Evolutionary conservation across 2,329 filamentous ascomycete species (phyloP), one percentile per base, ranked within the genome.

Genomic region (Penicillium polonicum): DNA sequence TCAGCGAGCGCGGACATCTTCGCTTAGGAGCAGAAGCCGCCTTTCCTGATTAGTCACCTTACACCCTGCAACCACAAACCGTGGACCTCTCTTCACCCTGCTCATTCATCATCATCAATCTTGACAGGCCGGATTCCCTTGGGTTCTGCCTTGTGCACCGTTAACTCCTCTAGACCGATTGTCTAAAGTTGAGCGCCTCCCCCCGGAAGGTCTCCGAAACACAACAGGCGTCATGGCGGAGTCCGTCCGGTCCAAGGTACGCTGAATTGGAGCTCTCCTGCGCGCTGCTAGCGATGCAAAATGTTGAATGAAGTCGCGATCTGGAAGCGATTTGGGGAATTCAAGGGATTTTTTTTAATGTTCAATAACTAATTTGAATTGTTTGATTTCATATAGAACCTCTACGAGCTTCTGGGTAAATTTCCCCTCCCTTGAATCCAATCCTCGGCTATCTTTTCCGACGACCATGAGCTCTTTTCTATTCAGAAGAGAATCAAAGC

Each of bases 371-470:
- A 63, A 71, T 63, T 54, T 48, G 33, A 48, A 31, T 53, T 43
- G 43, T 52, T 58, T 38, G 48, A 21, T 52, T 39, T 63, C 19
- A 33, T 60, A 68, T 72, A 97, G 94, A 99, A 99, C 86, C 88
- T 90, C 76, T 97, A 90, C 86, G 93, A 94, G 86, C 88, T 96
- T 83, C 91, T 99, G 85, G 93, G 94, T 97, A 96, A 62, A 60
- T 67, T 68, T 68, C 68, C 66, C 65, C 57, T 55, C 62, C 63
- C 66, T 66, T 66, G 57, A 60, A 58, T 61, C 13, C 35, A 43
- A 21, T 35, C 5, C n/a, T 38, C 51, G 48, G 43, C 48, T 52
- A 60, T 54, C 54, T 45, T 61, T 62, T 56, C 57, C 61, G 59
- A 60, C 45, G 50, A 48, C 52, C 21, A 38, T 27, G 41, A 33